Conservation (phyloP, 139 green algal species). For the Tetradesmus obliquus region DNA sequence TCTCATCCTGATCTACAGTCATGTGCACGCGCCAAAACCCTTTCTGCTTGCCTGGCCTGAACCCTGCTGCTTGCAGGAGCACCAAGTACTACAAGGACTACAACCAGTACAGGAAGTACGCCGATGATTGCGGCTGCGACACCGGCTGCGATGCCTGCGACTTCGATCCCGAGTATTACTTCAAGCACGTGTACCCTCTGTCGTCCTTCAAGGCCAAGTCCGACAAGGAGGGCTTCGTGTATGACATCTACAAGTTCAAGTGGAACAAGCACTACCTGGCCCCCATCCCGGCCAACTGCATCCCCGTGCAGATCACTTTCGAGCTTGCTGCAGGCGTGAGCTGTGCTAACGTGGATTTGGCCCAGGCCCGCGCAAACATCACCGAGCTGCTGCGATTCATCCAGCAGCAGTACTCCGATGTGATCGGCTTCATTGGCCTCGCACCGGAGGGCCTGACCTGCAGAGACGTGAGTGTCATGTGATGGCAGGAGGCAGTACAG, state of each 20-base stretch:
- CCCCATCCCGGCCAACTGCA: neutral
- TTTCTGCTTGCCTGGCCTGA: neutral
- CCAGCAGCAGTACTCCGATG: neutral
- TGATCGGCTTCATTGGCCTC: neutral
- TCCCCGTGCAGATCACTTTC: neutral
- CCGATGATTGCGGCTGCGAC: slow-evolving; percentile 1
- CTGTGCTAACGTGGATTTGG: neutral
- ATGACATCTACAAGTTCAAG: slow-evolving; percentile 19
- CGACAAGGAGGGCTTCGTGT: slow-evolving; percentile 2
- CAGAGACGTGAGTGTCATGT: neutral
- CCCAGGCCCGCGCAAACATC: neutral
- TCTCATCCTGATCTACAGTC: neutral
- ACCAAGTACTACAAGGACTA: slow-evolving; percentile 37
- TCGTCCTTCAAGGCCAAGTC: slow-evolving; percentile 19
- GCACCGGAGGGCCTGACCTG: neutral
- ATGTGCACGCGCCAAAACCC: neutral
- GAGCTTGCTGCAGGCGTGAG: neutral
- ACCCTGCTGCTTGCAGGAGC: neutral
- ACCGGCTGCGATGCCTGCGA: neutral
- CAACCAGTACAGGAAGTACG: slow-evolving; percentile 30
- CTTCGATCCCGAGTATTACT: slow-evolving; percentile 35
- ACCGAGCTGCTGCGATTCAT: neutral
- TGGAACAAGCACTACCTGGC: slow-evolving; percentile 38
- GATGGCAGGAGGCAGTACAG: neutral
- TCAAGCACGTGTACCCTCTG: slow-evolving; percentile 35